Conservation (phyloP, 805 yeast species). For the Henningerozyma blattae region DNA sequence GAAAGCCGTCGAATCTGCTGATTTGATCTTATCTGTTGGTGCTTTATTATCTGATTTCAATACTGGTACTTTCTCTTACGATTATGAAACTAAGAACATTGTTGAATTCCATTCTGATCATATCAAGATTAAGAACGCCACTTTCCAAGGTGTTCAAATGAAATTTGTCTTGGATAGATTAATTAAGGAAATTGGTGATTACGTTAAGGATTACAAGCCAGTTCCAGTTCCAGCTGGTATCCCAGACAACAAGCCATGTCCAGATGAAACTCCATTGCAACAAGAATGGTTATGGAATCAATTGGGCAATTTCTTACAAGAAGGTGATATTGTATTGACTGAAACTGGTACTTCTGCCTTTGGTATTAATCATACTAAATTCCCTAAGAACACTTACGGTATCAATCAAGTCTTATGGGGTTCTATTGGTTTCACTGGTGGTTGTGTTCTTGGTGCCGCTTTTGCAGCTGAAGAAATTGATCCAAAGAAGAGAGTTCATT, state of each 20-base stretch:
- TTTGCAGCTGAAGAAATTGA: slow-evolving; percentile 47
- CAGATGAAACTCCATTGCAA: slow-evolving; percentile 30
- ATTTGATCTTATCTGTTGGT: slow-evolving; percentile 60
- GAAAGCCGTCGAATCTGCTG: slow-evolving; percentile 54
- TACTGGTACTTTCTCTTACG: slow-evolving; percentile 66
- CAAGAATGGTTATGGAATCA: slow-evolving; percentile 54
- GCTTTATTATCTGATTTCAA: slow-evolving; percentile 70
- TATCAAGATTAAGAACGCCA: slow-evolving; percentile 49
- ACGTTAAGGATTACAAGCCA: slow-evolving; percentile 29
- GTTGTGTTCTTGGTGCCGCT: slow-evolving; percentile 50
- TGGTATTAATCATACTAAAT: slow-evolving; percentile 45
- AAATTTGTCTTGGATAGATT: slow-evolving; percentile 33
- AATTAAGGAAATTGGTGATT: slow-evolving; percentile 21
- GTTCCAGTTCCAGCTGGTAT: slow-evolving; percentile 34
- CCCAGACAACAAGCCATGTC: slow-evolving; percentile 32
- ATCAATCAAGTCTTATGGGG: slow-evolving; percentile 61
- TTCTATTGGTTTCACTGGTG: slow-evolving; percentile 50
- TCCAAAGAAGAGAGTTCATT: slow-evolving; percentile 39
- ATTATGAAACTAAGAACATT: slow-evolving; percentile 51
- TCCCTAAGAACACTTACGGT: slow-evolving; percentile 42
- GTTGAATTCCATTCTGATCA: slow-evolving; percentile 62
- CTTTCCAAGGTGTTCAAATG: slow-evolving; percentile 54
- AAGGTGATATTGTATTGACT: slow-evolving; percentile 46
- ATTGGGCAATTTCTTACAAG: slow-evolving; percentile 40
- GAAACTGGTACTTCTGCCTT: slow-evolving; percentile 61